Conservation (phyloP, 139 green algal genomes). For the Chlorella sp. region DNA sequence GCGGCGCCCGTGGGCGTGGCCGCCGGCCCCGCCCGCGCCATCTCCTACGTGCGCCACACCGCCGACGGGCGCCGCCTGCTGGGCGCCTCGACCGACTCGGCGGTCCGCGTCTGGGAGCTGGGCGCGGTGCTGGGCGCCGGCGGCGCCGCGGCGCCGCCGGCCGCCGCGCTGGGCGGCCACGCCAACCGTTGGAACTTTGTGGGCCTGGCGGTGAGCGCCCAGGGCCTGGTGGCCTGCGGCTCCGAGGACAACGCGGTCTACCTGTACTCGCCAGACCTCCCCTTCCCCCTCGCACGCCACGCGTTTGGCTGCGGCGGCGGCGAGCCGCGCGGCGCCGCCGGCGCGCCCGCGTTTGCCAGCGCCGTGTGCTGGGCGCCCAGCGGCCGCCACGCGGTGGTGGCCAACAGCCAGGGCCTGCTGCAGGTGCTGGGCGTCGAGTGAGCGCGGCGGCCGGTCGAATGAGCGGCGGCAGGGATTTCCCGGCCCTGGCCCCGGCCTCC, state of each 20-base stretch:
- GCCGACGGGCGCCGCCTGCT: conserved; percentile 51
- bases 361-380: conserved; percentile 36
- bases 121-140: neutral
- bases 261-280: conserved; percentile 39
- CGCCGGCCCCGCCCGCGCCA: conserved; percentile 61
- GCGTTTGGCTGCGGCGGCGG: neutral
- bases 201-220: conserved; percentile 60
- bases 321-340: neutral
- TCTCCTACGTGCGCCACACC: conserved; percentile 79
- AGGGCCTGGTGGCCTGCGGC: conserved; percentile 70
- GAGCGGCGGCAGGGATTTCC: no score
- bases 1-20: conserved; percentile 41
- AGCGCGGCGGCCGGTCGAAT: no score
- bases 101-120: conserved; percentile 45
- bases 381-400: conserved; percentile 34
- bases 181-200: conserved; percentile 87
- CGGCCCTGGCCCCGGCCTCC: no score
- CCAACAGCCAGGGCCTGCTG: conserved; percentile 42
- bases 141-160: conserved; percentile 4
- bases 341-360: conserved; percentile 28
- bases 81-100: conserved; percentile 74
- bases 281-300: conserved; percentile 29
- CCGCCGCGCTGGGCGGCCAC: conserved; percentile 56
- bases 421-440: conserved; percentile 38
- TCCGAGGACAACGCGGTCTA: conserved; percentile 68